A percentile compares a stretch with the other conserved stretches of the same genome.
These are phyloP conservation scores for Trichosporon faecale DNA, from an alignment of 1,284 basidiomycete genomes.

Conservation along the genomic window DNA sequence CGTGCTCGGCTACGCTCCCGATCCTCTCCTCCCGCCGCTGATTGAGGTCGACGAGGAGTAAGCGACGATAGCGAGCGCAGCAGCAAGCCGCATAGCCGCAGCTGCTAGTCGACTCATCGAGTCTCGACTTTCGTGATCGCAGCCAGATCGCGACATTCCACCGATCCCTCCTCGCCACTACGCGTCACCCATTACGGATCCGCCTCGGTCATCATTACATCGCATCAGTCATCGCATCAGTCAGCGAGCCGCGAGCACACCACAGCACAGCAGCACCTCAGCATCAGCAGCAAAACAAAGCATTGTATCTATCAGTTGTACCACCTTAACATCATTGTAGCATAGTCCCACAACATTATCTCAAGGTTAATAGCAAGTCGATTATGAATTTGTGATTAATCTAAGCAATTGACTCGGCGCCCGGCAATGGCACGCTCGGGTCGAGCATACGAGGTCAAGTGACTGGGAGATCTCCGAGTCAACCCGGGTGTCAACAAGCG, in stretches of 20 bases:
- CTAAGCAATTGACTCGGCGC: background rate
- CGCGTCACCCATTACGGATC: background rate
- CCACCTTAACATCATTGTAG: background rate
- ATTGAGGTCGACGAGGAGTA: constrained; percentile 7
- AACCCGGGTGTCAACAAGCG: background rate
- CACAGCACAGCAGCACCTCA: too few species aligned
- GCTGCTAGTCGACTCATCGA: too few species aligned
- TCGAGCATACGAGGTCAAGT: background rate
- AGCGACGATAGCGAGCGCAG: background rate
- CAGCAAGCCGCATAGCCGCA: too few species aligned
- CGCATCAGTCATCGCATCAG: background rate
- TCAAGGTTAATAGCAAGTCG: too few species aligned
- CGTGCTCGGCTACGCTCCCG: background rate
- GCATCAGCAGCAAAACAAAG: too few species aligned
- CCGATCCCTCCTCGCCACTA: background rate
- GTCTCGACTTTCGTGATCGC: background rate
- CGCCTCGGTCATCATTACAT: background rate
- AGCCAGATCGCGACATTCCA: background rate
- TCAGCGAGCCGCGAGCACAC: too few species aligned
- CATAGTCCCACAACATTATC: background rate
- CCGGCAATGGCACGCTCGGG: background rate
- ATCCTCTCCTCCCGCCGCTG: background rate
- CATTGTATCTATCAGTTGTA: background rate
- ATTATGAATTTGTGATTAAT: background rate
- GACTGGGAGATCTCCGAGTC: background rate